A percentile compares a stretch with the other conserved stretches of the same genome.
These are phyloP conservation scores for Fusarium secorum DNA, from an alignment of 2,329 filamentous ascomycete genomes.

Conservation along the genomic window DNA sequence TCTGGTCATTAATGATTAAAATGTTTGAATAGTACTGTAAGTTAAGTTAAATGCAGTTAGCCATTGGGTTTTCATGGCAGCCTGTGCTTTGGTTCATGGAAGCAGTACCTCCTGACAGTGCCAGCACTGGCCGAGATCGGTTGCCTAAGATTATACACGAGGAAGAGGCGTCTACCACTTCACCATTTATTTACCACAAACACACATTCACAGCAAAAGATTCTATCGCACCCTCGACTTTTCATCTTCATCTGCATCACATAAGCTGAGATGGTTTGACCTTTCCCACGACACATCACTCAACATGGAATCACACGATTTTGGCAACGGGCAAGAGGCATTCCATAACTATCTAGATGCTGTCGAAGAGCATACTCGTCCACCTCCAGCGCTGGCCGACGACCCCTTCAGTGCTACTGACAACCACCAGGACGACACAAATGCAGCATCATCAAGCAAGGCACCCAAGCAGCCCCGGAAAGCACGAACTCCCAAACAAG, in stretches of 20 bases:
- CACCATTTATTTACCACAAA: neutral
- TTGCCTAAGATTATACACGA: neutral
- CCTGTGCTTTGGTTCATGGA: neutral
- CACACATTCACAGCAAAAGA: neutral
- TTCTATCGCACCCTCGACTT: neutral
- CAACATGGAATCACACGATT: conserved; percentile 6
- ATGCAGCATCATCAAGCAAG: neutral
- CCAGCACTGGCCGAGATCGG: conserved; percentile 5
- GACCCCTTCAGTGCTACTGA: neutral
- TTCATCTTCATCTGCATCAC: neutral
- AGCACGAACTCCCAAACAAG: neutral
- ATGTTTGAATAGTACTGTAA: conserved; percentile 22
- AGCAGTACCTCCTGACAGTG: neutral
- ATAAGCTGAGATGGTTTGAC: neutral
- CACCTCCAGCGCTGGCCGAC: neutral
- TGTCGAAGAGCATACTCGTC: neutral
- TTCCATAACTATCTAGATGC: neutral
- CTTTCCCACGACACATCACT: neutral
- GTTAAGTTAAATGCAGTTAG: neutral
- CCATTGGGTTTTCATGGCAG: neutral
- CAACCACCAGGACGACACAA: neutral
- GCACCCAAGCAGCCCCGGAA: neutral
- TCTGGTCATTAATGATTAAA: conserved; percentile 46
- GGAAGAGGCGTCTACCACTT: neutral
- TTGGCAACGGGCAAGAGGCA: neutral